Evolutionary conservation across 805 yeast species (phyloP), one percentile per base, ranked within the genome.

Genomic region (Wickerhamomyces sydowiorum): DNA sequence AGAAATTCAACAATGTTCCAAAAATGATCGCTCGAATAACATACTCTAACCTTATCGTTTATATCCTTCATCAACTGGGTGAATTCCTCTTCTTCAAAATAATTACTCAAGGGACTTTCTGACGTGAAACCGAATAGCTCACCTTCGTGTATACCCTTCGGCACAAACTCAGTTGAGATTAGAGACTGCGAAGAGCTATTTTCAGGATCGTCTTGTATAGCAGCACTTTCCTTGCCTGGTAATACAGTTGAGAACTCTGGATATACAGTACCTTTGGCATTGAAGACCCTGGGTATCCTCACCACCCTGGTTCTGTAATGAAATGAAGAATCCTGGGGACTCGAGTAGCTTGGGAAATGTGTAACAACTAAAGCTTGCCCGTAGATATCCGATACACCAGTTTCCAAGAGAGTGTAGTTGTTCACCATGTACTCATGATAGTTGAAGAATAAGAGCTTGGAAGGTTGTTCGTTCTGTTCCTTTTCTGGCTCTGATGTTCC

Each of bases 161-260:
- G 66, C 1, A 48, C 52, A 50, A 72, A 76, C 2, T 36, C 30
- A 14, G 35, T 41, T 20, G 39, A 44, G 15, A 15, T 35, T 13
- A 12, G 10, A 5, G 30, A n/a, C 3, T 27, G 5, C n/a, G n/a
- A n/a, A n/a, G n/a, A n/a, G n/a, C n/a, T 22, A n/a, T 35, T 24
- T 1, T 20, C 36, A 10, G 44, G 50, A n/a, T 44, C 49, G 3
- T 50, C 55, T 2, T 38, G 21, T n/a, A 76, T 56, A 0, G 86
- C 86, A 3, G 82, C 87, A 2, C 80, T 76, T 51, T 83, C 89
- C 2, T 36, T 47, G 0, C 90, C 90, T 0, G 89, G 89, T 0
- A 70, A 48, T 8, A 46, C 56, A 1, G 57, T 56, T 8, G 84
- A 78, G 54, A 82, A 83, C 48, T 69, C 75, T 2, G 89, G 88